phyloP scores from a whole-genome alignment of 139 green algal genomes.

The Choricystis sp. region DNA sequence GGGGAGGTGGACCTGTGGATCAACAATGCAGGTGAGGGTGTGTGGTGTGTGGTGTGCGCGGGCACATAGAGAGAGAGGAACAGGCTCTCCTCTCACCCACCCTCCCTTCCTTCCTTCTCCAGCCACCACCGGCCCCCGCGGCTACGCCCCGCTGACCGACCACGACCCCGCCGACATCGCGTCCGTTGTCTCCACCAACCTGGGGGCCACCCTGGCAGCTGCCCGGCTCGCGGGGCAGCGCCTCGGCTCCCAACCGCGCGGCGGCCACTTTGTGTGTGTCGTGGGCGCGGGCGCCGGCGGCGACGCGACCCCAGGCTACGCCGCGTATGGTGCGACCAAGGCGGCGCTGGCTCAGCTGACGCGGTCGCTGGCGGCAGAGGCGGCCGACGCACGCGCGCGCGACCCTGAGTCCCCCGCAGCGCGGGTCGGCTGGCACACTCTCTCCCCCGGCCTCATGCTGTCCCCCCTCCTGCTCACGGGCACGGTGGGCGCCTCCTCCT shows the following conservation, averaged over 20 bases:
- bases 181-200: constrained; percentile 66
- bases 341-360: constrained; percentile 58
- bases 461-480: constrained; percentile 72
- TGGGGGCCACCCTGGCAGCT: constrained; percentile 59
- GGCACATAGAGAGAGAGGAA: background rate
- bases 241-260: constrained; percentile 30
- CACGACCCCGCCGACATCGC: constrained; percentile 22
- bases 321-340: constrained; percentile 70
- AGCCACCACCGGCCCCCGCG: background rate
- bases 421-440: constrained; percentile 46
- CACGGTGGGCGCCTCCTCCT: constrained; percentile 33
- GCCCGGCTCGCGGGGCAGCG: constrained; percentile 26
- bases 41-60: constrained; percentile 16
- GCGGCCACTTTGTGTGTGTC: constrained; percentile 82
- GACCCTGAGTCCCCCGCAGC: too few relatives aligned
- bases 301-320: constrained; percentile 54
- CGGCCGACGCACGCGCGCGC: background rate
- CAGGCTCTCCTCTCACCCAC: background rate
- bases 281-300: constrained; percentile 65
- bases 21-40: constrained; percentile 63
- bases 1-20: constrained; percentile 61
- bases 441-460: constrained; percentile 78
- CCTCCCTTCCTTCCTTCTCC: background rate
- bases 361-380: constrained; percentile 34
- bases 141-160: constrained; percentile 19